Evolutionary conservation across 129 eudicot species (phyloP), one percentile per base, ranked within the genome.

Genomic region (Flaveria ramosissima): DNA sequence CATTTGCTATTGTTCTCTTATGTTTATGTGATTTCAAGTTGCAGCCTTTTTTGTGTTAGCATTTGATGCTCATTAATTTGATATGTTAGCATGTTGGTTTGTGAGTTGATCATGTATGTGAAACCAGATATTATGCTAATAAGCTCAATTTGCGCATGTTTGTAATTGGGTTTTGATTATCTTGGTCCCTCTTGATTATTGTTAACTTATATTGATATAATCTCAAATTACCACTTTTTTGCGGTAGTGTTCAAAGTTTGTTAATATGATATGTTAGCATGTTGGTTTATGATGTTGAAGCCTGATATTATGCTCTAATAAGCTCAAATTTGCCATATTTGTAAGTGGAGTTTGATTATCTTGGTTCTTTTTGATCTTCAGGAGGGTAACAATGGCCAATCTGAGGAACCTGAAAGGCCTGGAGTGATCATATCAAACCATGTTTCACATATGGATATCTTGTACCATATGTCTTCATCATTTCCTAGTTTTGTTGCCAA

Each of bases 401-500:
- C 86, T 23, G 83, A 86, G 59, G 96, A 89, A 67, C 32, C 68
- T 81, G 93, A 81, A 74, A 78, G 96, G 76, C 89, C 96, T 83
- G 99, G 99, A 70, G 99, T 78, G 15, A 82, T 94, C 19, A 51
- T 94, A 78, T 94, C 99, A 30, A 94, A 94, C 61, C 99, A 94
- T 77, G 87, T 94, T 16, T 94, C 99, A 9, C 89, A 94, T 86
- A 23, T 94, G 83, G 99, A 94, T 83, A 91, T 91, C 19, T 71
- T 94, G 68, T 94, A 91, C 80, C 97, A 94, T 74, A 89, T 87
- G 92, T 91, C 93, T 57, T 83, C 92, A 59, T 89, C 96, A 17
- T 94, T 91, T 79, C 96, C 97, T 1, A 94, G 99, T 85, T 94
- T 94, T 86, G 99, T 94, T 83, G 97, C 99, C 42, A 94, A 94